Base-by-base conservation (phyloP, 108 stramenopile genomes). In the Pseudonitzschia delicatissima region DNA sequence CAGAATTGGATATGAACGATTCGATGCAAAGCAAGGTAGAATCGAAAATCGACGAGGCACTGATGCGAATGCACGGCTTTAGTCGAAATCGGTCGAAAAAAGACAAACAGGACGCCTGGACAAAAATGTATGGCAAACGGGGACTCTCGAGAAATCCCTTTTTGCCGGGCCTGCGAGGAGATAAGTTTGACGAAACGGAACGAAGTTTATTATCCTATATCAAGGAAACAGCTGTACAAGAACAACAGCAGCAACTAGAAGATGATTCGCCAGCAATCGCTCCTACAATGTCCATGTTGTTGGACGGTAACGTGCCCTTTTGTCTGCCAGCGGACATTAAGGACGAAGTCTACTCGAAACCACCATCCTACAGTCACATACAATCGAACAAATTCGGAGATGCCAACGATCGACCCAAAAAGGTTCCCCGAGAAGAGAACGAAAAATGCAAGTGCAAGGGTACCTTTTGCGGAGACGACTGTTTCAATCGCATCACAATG, bases 401-500 rank as follows among this genome's bases (percentile, higher is more conserved):
- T 69, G 74, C 75, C 13, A 73, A 69, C 15, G 73, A 86, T 50
- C 64, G 67, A 25, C 82, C 85, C 23, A 89, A 87, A 51, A 75
- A 73, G 32, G 83, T 84, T 23, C 83, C 77, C 37, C 23, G 15
- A 20, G 67, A 68, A 36, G 44, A 57, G 4, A 44, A 73, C 26
- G 91, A 88, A 53, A 45, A 67, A 45, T 93, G 91, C 76, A 48
- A 79, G 18, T 93, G 91, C 69, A 60, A 45, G 9, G 74, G 58
- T n/a, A 47, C 53, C 2, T 64, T 48, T 13, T 97, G 96, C 68
- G 89, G 71, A 36, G 91, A 92, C 4, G 44, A 78, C 5, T 97
- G 96, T 67, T 76, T 92, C 65, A 97, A 97, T 73, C 71, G 78
- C 8, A 61, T 92, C 39, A 60, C 85, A 18, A 61, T 68, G 34